These are phyloP conservation scores for Xerocomus spinulosus DNA, from an alignment of 768 basidiomycete genomes.

Conservation along the genomic window DNA sequence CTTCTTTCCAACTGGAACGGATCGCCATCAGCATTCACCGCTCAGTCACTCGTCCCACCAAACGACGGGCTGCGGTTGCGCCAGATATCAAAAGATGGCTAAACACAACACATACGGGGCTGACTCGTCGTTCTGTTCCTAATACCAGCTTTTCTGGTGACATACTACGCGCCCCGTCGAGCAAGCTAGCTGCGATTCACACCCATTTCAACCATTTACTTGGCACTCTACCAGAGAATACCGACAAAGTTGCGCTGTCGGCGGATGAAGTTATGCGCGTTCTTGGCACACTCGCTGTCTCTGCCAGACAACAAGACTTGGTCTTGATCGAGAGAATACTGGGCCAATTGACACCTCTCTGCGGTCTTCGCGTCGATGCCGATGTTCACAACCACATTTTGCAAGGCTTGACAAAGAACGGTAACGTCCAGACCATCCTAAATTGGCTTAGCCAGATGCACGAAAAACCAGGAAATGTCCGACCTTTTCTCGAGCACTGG, in stretches of 20 bases:
- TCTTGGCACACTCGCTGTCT: slow-evolving; percentile 45
- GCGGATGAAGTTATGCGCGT: slow-evolving; percentile 34
- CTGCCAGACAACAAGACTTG: slow-evolving; percentile 51
- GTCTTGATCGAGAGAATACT: slow-evolving; percentile 51
- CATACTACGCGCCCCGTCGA: slow-evolving; percentile 10
- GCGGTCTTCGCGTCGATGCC: slow-evolving; percentile 42
- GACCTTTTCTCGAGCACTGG: slow-evolving; percentile 51
- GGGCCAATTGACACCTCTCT: slow-evolving; percentile 42
- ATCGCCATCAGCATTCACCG: slow-evolving; percentile 25
- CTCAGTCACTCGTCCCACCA: slow-evolving; percentile 11
- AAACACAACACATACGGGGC: slow-evolving; percentile 9
- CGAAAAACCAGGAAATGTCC: slow-evolving; percentile 40
- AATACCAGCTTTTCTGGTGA: slow-evolving; percentile 5
- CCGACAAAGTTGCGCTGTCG: slow-evolving; percentile 10
- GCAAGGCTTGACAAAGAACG: slow-evolving; percentile 42
- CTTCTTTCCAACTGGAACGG: slow-evolving; percentile 31
- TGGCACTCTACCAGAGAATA: slow-evolving; percentile 13
- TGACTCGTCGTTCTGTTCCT: not conserved
- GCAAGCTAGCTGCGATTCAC: slow-evolving; percentile 21
- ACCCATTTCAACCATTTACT: slow-evolving; percentile 22
- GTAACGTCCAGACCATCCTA: slow-evolving; percentile 40
- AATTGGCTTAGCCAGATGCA: slow-evolving; percentile 55
- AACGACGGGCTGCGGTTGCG: slow-evolving; percentile 6
- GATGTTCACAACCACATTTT: slow-evolving; percentile 48
- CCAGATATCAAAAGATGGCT: slow-evolving; percentile 23